phyloP scores from a whole-genome alignment of 1,139 yeast genomes.

The Suhomyces bolitotheri region DNA sequence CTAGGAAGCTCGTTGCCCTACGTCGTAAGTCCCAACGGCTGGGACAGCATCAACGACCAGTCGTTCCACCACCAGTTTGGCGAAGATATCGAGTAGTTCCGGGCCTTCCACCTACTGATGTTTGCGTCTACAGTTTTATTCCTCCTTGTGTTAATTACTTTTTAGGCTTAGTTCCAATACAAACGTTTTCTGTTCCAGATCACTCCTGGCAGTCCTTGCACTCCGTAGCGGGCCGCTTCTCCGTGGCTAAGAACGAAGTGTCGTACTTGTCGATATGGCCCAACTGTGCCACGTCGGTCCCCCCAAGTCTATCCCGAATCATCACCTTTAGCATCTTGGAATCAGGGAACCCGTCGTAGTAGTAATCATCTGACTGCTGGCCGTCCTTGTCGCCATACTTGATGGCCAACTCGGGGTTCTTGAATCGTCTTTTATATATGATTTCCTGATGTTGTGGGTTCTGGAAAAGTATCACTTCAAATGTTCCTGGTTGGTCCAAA shows the following conservation, averaged over 20 bases:
- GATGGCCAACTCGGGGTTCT: slow-evolving; percentile 25
- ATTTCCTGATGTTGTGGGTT: slow-evolving; percentile 17
- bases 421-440: slow-evolving; percentile 41
- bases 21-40: slow-evolving; percentile 39
- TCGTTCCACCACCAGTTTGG: slow-evolving; percentile 20
- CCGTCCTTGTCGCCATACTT: slow-evolving; percentile 22
- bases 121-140: neutral
- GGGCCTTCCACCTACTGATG: neutral
- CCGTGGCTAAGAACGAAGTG: slow-evolving; percentile 6
- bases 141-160: slow-evolving; percentile 3
- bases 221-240: neutral
- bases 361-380: slow-evolving; percentile 31
- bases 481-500: slow-evolving; percentile 40
- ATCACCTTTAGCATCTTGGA: slow-evolving; percentile 42
- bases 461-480: slow-evolving; percentile 28
- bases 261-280: slow-evolving; percentile 37
- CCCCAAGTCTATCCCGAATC: slow-evolving; percentile 32
- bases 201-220: slow-evolving; percentile 3
- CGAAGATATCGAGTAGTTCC: slow-evolving; percentile 17
- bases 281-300: slow-evolving; percentile 16
- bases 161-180: slow-evolving; percentile 1
- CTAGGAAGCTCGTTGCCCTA: slow-evolving; percentile 46
- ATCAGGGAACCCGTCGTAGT: slow-evolving; percentile 50
- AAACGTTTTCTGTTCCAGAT: neutral
- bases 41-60: slow-evolving; percentile 34